Percentiles rank a stretch among this genome's conserved stretches.
Evolutionary conservation across 495 filamentous ascomycete species (phyloP).

Genomic region (Penicillium flavigenum): DNA sequence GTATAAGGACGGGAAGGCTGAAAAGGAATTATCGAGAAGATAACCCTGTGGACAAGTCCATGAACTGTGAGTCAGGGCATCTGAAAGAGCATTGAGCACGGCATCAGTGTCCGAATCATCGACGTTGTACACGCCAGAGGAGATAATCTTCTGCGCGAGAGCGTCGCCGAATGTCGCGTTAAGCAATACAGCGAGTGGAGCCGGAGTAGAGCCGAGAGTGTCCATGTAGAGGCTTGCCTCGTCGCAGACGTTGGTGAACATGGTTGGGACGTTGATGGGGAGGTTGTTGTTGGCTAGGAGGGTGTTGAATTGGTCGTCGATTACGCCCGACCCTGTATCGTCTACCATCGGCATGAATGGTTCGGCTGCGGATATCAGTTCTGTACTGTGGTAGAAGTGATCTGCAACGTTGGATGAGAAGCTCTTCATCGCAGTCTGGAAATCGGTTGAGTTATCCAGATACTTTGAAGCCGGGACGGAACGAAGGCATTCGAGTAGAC

Average conservation of each 20-base stretch:
- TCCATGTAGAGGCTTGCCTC: slow-evolving; percentile 28
- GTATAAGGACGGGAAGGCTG: slow-evolving; percentile 26
- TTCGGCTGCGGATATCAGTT: slow-evolving; percentile 29
- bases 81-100: slow-evolving; percentile 19
- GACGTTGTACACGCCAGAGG: slow-evolving; percentile 17
- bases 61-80: slow-evolving; percentile 26
- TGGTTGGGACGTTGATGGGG: slow-evolving; percentile 29
- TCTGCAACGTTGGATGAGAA: slow-evolving; percentile 12
- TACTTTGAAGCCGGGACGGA: slow-evolving; percentile 26
- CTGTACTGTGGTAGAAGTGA: slow-evolving; percentile 23
- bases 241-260: slow-evolving; percentile 32
- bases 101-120: slow-evolving; percentile 21
- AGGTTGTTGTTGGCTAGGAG: slow-evolving; percentile 21
- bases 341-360: slow-evolving; percentile 33
- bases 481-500: slow-evolving; percentile 27
- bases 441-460: slow-evolving; percentile 28
- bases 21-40: slow-evolving; percentile 21
- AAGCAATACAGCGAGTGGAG: slow-evolving; percentile 17
- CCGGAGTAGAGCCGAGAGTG: slow-evolving; percentile 16
- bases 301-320: slow-evolving; percentile 34
- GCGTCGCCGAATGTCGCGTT: slow-evolving; percentile 16
- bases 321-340: slow-evolving; percentile 25
- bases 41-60: slow-evolving; percentile 32
- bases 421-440: slow-evolving; percentile 9
- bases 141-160: slow-evolving; percentile 22